Conservation (phyloP, 495 filamentous ascomycete genomes). For the Cenococcum geophilum region DNA sequence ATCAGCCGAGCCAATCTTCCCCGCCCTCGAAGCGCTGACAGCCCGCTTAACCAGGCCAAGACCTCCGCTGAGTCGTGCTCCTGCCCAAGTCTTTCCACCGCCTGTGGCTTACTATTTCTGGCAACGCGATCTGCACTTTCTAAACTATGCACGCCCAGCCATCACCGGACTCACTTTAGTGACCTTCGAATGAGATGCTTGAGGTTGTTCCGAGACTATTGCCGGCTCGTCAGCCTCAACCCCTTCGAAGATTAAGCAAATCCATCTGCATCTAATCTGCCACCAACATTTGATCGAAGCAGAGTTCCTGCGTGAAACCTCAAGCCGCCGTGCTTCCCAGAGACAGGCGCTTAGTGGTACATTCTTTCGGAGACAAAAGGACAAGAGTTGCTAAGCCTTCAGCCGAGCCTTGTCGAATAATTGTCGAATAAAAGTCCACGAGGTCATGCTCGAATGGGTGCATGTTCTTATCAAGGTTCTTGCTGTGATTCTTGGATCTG, state of each 20-base stretch:
- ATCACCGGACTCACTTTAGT: too few relatives aligned
- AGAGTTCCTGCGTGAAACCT: too few relatives aligned
- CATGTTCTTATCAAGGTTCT: too few relatives aligned
- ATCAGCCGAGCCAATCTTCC: constrained; percentile 12
- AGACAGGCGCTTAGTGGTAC: not conserved
- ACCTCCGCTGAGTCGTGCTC: not conserved
- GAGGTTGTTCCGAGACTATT: too few relatives aligned
- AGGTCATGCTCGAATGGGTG: not conserved
- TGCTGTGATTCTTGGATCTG: too few relatives aligned
- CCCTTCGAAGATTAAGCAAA: too few relatives aligned
- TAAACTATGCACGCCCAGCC: too few relatives aligned
- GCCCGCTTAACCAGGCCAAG: not conserved
- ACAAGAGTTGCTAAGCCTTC: not conserved
- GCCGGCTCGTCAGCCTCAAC: too few relatives aligned
- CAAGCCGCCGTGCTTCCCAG: too few relatives aligned
- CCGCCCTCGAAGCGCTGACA: constrained; percentile 20
- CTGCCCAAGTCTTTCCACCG: not conserved
- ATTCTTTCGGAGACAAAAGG: not conserved
- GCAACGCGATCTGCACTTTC: not conserved
- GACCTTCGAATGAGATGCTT: too few relatives aligned
- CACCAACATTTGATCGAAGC: too few relatives aligned
- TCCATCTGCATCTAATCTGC: too few relatives aligned
- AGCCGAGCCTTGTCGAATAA: not conserved
- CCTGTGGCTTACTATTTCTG: not conserved
- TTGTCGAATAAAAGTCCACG: not conserved